A percentile compares a stretch with the other conserved stretches of the same genome.
Conservation (phyloP, 2,329 filamentous ascomycete species). For the Aureobasidium vineae region DNA sequence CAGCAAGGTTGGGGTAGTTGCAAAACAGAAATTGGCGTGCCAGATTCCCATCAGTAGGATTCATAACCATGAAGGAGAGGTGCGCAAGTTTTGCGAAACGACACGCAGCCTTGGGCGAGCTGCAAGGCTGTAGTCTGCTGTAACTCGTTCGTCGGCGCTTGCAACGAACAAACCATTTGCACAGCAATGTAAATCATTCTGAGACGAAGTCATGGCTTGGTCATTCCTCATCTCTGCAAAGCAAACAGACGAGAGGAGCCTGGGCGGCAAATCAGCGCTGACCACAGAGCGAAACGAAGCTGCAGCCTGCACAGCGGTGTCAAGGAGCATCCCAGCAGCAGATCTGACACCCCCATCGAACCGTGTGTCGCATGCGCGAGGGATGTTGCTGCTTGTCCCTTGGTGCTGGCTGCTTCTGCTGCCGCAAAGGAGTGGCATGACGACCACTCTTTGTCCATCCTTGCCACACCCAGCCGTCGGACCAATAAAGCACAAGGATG, state of each 20-base stretch:
- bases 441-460: constrained; percentile 27
- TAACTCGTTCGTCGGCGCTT: background rate
- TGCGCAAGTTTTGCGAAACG: constrained; percentile 11
- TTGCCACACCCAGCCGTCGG: constrained; percentile 24
- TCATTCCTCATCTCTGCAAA: constrained; percentile 19
- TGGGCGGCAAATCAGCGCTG: constrained; percentile 22
- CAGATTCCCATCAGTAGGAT: background rate
- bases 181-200: constrained; percentile 21
- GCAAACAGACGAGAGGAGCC: background rate
- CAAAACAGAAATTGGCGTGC: constrained; percentile 3
- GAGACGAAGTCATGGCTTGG: constrained; percentile 20
- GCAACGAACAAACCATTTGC: constrained; percentile 13
- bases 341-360: constrained; percentile 20
- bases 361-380: constrained; percentile 25
- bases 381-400: constrained; percentile 23
- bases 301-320: constrained; percentile 22
- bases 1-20: constrained; percentile 15
- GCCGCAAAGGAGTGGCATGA: constrained; percentile 23
- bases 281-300: constrained; percentile 22
- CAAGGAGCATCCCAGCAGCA: constrained; percentile 24
- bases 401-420: constrained; percentile 9
- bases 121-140: background rate
- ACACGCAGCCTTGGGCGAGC: background rate
- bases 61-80: background rate
- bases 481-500: constrained; percentile 24